Base-by-base conservation (phyloP, 768 basidiomycete genomes). In the Russula sp. region DNA sequence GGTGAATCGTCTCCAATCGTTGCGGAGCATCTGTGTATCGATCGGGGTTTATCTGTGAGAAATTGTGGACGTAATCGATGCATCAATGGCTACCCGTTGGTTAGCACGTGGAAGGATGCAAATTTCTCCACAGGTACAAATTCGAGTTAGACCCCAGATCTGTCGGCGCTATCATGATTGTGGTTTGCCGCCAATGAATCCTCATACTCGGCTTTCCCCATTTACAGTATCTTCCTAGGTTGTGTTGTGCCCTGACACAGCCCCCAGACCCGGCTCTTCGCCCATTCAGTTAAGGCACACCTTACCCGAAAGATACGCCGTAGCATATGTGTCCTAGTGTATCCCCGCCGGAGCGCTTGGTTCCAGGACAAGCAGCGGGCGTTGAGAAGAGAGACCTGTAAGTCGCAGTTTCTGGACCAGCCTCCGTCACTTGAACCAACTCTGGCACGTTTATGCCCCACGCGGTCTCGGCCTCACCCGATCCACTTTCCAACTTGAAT, bases 381-480 rank as follows among this genome's bases (percentile, higher is more conserved):
- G 82, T 83, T 4, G 77, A 82, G 66, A 71, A 70, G 32, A 73
- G 77, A 20, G 72, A 79, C 31, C 69, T 71, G 80, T 85, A 2
- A 92, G 91, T 22, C 81, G 91, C 42, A 91, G 89, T 68, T 94
- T 89, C 76, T 94, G 91, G 71, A 94, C 92, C 0, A 80, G 84
- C 65, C 79, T 94, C 0, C 91, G 91, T 0, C 92, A 95, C 71
- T 74, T 84, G 57, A 86, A 84, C 68, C 84, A 88, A 69, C 91
- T 88, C 37, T 91, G 89, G 89, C 75, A 82, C 75, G 88, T 86
- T 57, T 61, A 80, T 73, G 50, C 13, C 42, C 57, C 45, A 49
- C 44, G 27, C 22, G 51, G 55, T 40, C 40, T 54, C 22, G 59
- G 32, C 10, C 2, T n/a, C 10, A 13, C 31, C 48, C 20, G 34